These are phyloP conservation scores for Camptophora hylomeconis DNA, from an alignment of 2,329 filamentous ascomycete species.

Conservation along the genomic window DNA sequence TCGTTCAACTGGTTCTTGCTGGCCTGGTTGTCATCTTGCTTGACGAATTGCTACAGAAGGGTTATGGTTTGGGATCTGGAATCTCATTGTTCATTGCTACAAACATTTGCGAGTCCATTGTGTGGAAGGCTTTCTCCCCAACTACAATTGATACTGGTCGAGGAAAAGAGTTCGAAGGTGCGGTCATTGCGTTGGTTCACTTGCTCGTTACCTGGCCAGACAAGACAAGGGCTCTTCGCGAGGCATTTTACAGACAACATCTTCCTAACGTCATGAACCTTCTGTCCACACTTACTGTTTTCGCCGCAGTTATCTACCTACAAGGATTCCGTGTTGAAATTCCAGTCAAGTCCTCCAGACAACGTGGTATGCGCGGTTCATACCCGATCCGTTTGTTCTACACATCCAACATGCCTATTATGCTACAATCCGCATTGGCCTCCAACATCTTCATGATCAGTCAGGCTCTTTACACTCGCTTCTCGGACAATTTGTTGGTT, in stretches of 20 bases:
- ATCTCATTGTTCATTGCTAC: constrained; percentile 99
- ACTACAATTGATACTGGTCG: constrained; percentile 99
- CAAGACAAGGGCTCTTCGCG: constrained; percentile 96
- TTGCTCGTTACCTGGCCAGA: constrained; percentile 96
- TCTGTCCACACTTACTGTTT: constrained; percentile 80
- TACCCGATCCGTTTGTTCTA: constrained; percentile 99
- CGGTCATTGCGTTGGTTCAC: constrained; percentile 95
- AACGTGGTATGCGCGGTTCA: constrained; percentile 94
- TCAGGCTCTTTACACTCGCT: constrained; percentile 98
- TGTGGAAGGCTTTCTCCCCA: constrained; percentile 99
- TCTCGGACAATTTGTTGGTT: constrained; percentile 97
- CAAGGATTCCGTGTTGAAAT: constrained; percentile 99
- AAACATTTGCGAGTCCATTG: constrained; percentile 99
- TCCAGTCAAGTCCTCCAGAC: constrained; percentile 96
- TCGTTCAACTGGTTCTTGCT: constrained; percentile 93
- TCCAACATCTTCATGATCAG: constrained; percentile 99
- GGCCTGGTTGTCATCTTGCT: constrained; percentile 98
- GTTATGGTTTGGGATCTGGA: constrained; percentile 93
- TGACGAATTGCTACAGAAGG: constrained; percentile 98
- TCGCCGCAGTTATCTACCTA: constrained; percentile 96
- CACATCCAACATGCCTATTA: constrained; percentile 99
- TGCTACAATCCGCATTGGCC: constrained; percentile 96
- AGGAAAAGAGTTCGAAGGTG: constrained; percentile 97
- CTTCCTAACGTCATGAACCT: constrained; percentile 99
- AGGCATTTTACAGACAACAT: constrained; percentile 99